Conservation (phyloP, 2,329 filamentous ascomycete genomes). For the Thermothelomyces thermophilus region DNA sequence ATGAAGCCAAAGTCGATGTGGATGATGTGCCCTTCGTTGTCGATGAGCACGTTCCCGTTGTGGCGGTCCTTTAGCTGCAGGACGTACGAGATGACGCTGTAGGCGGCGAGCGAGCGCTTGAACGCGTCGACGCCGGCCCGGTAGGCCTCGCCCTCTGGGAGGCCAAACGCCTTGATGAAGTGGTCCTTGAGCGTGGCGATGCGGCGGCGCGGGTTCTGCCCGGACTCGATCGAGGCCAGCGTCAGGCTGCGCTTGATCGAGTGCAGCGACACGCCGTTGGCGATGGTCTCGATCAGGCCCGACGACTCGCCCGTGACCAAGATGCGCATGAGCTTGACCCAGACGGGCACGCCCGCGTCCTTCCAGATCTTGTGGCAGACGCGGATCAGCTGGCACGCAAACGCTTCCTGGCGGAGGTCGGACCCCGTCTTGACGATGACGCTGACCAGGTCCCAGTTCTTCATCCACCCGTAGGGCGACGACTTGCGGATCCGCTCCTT, state of each 20-base stretch:
- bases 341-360: constrained; percentile 68
- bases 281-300: constrained; percentile 80
- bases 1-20: constrained; percentile 90
- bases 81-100: constrained; percentile 78
- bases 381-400: constrained; percentile 76
- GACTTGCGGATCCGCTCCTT: constrained; percentile 77
- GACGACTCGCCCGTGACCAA: constrained; percentile 79
- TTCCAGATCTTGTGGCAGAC: constrained; percentile 78
- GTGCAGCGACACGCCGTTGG: constrained; percentile 80
- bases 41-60: constrained; percentile 80
- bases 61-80: constrained; percentile 81
- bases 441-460: constrained; percentile 81
- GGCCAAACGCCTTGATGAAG: constrained; percentile 72
- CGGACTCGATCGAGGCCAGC: constrained; percentile 64
- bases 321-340: constrained; percentile 84
- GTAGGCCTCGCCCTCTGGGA: constrained; percentile 61
- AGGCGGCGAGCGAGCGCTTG: constrained; percentile 73
- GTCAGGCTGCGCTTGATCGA: constrained; percentile 78
- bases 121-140: constrained; percentile 70
- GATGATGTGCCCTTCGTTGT: constrained; percentile 78
- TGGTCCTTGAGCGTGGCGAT: constrained; percentile 78
- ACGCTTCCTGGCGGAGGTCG: constrained; percentile 76
- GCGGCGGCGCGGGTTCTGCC: constrained; percentile 64
- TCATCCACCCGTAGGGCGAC: constrained; percentile 82
- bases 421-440: constrained; percentile 85